Base-by-base conservation (phyloP, 768 basidiomycete species). In the Boletus pseudo-olivaceus region DNA sequence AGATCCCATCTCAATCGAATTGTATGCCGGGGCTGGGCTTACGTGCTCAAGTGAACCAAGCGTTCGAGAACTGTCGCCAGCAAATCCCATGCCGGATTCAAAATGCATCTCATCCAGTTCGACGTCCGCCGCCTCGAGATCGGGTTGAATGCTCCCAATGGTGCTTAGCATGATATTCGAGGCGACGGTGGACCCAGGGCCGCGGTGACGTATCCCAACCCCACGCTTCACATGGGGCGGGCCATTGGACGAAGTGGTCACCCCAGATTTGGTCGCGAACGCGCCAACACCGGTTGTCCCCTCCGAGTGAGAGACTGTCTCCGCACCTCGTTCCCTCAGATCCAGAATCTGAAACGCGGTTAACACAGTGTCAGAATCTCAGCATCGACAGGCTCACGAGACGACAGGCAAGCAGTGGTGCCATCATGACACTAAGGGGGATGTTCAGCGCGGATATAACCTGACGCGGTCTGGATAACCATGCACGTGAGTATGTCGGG, bases 381-480 rank as follows among this genome's bases (percentile, higher is more conserved):
- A 40, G 17, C 17, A 47, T 40, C 7, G 20, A n/a, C 38, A 33
- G 20, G 55, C 79, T 57, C 60, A 87, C 86, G 37, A 92, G 77
- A 54, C 89, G 84, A 67, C 88, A 90, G 6, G 89, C 89, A 42
- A 92, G 79, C 34, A 92, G 72, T 23, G 89, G 88, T 17, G 82
- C 85, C 64, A 92, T 78, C 88, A 91, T 90, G 17, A 91, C 87
- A 62, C 88, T 90, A 60, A 91, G 75, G 10, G 89, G 89, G 60
- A 91, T 91, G 61, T 88, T 88, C 64, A 91, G 84, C 17, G 89
- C 89, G 23, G 88, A 90, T 59, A 90, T 89, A 20, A 81, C 85
- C 70, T 89, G 88, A 53, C 85, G 87, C 47, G 88, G 88, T 75
- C 88, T 90, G 39, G 41, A 39, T 33, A 30, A 8, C 53, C 40